Conservation (phyloP, 768 basidiomycete genomes). For the Hypholoma sublateritium region DNA sequence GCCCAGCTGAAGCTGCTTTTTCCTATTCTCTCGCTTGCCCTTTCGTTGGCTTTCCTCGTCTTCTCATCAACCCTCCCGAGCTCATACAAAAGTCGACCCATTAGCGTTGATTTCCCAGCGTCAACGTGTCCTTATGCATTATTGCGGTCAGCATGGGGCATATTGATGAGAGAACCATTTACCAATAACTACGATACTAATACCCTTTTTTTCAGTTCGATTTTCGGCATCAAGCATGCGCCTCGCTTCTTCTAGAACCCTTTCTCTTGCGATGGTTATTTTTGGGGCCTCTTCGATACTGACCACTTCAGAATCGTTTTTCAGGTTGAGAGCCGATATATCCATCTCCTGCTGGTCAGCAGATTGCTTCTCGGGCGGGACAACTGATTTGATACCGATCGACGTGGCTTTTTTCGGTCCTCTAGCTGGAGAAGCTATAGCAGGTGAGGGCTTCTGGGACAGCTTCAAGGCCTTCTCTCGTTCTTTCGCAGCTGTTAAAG, state of each 20-base stretch:
- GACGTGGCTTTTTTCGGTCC: conserved; percentile 38
- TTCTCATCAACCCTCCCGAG: conserved; percentile 88
- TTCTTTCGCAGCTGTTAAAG: conserved; percentile 72
- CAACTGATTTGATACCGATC: conserved; percentile 29
- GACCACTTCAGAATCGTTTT: conserved; percentile 33
- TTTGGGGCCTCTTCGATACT: conserved; percentile 56
- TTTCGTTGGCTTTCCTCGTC: conserved; percentile 78
- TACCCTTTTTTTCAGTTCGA: conserved; percentile 58
- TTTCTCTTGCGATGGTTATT: conserved; percentile 71
- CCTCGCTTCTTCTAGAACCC: conserved; percentile 79
- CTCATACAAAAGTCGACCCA: conserved; percentile 94
- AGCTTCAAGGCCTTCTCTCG: conserved; percentile 72
- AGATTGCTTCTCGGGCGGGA: conserved; percentile 35
- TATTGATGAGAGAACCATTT: conserved; percentile 14
- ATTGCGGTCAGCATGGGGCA: not conserved
- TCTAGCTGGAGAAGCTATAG: conserved; percentile 38
- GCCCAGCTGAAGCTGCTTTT: conserved; percentile 98
- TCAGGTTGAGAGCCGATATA: conserved; percentile 71
- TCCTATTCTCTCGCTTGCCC: conserved; percentile 85
- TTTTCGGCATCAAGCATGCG: conserved; percentile 46
- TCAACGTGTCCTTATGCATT: conserved; percentile 84
- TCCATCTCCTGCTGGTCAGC: conserved; percentile 67
- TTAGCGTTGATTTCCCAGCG: conserved; percentile 96
- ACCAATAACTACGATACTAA: conserved; percentile 95
- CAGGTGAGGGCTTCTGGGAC: conserved; percentile 41